A percentile compares a stretch with the other conserved stretches of the same genome.
Conservation (phyloP, 257 asterid species). For the Ajuga chamaepitys region DNA sequence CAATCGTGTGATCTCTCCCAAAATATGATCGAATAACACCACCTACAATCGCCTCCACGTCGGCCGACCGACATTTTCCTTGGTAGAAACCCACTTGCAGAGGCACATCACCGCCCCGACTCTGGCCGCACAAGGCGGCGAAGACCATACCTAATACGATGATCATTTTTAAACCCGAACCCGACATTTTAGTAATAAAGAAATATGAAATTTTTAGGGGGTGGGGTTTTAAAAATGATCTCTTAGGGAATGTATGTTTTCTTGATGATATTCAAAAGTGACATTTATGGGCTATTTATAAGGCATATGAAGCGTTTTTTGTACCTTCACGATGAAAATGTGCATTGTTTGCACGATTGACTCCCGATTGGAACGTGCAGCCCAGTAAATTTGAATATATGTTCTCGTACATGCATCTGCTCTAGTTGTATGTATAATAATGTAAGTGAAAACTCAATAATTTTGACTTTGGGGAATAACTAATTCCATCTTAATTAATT, state of each 20-base stretch:
- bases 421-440: not conserved
- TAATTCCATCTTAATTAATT: not conserved
- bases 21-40: conserved; percentile 14
- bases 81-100: conserved; percentile 33
- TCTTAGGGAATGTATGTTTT: not conserved
- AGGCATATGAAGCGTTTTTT: not conserved
- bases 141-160: conserved; percentile 4
- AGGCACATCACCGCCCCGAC: conserved; percentile 2
- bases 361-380: conserved; percentile 15
- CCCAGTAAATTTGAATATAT: conserved; percentile 9
- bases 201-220: not conserved
- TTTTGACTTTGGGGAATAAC: not conserved
- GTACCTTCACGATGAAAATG: not conserved
- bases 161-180: not conserved
- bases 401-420: not conserved
- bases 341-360: conserved; percentile 15
- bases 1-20: conserved; percentile 23
- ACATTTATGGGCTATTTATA: conserved; percentile 4
- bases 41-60: conserved; percentile 32
- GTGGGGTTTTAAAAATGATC: not conserved
- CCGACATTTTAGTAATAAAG: conserved; percentile 16
- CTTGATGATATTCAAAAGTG: not conserved
- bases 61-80: conserved; percentile 28
- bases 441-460: not conserved
- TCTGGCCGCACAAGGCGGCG: not conserved